Conservation (phyloP, 371 early-diverging fungal species). For the Syncephalastrum racemosum region DNA sequence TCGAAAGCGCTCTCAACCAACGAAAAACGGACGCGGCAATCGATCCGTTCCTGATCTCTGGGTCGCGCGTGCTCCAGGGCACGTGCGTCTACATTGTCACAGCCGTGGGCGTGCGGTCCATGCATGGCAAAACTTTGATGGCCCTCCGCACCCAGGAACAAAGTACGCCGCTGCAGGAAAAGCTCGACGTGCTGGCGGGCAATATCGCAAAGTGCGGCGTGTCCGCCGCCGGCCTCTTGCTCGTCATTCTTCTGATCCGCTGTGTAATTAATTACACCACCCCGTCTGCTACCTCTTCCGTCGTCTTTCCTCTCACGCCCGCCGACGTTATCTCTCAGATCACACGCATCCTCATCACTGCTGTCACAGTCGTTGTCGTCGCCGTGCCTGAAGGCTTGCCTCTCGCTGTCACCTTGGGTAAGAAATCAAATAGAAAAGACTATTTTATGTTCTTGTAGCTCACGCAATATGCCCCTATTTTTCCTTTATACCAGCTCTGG, state of each 20-base stretch:
- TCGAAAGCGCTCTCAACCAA: too few relatives aligned
- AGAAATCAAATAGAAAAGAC: neutral
- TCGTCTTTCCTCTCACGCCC: constrained; percentile 15
- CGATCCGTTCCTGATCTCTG: constrained; percentile 75
- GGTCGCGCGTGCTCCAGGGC: constrained; percentile 78
- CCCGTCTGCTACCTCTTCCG: constrained; percentile 5
- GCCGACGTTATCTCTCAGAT: constrained; percentile 44
- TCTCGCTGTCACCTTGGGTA: constrained; percentile 70
- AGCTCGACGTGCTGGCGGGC: constrained; percentile 66
- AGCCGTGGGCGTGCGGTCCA: constrained; percentile 68
- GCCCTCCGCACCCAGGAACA: constrained; percentile 54
- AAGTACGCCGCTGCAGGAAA: constrained; percentile 71
- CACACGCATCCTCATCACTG: constrained; percentile 63
- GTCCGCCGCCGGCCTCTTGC: constrained; percentile 63
- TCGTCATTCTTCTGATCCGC: constrained; percentile 59
- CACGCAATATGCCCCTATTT: neutral
- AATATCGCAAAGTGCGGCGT: constrained; percentile 72
- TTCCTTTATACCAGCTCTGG: constrained; percentile 53
- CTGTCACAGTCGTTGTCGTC: constrained; percentile 75
- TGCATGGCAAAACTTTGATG: constrained; percentile 79
- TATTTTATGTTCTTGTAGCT: neutral
- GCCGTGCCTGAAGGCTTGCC: constrained; percentile 87
- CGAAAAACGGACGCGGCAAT: constrained; percentile 12
- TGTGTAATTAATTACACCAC: constrained; percentile 46
- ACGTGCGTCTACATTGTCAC: constrained; percentile 70